phyloP scores from a whole-genome alignment of 1,284 basidiomycete species.

The Fomes fomentarius region DNA sequence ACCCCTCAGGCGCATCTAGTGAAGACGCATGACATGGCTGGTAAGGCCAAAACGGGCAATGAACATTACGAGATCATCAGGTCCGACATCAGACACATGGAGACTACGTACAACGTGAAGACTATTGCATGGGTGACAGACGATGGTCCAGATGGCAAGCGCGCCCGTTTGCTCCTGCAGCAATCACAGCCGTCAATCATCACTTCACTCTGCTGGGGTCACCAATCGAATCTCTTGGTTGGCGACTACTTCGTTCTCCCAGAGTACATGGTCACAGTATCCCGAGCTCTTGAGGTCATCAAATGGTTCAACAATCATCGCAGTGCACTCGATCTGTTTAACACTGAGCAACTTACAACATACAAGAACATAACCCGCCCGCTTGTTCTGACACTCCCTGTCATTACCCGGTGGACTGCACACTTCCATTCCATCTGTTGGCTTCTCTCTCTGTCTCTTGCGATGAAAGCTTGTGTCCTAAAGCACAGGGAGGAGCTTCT shows the following conservation, averaged over 20 bases:
- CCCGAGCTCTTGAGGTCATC: conserved; percentile 21
- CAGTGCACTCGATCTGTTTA: conserved; percentile 8
- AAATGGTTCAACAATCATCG: conserved; percentile 26
- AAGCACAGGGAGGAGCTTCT: conserved; percentile 24
- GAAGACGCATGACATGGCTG: conserved; percentile 22
- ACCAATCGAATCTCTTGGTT: conserved; percentile 39
- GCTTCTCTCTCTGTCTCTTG: conserved; percentile 24
- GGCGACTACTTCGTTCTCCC: conserved; percentile 33
- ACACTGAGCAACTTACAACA: conserved; percentile 7
- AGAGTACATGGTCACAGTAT: conserved; percentile 22
- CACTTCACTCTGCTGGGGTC: conserved; percentile 32
- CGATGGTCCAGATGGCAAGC: conserved; percentile 26
- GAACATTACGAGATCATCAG: conserved; percentile 20
- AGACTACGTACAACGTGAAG: conserved; percentile 2
- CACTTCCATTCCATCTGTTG: conserved; percentile 30
- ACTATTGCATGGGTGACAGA: conserved; percentile 27
- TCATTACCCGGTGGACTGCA: conserved; percentile 37
- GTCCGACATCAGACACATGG: conserved; percentile 16
- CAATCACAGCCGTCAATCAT: conserved; percentile 17
- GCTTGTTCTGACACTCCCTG: conserved; percentile 35
- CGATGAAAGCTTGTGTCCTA: conserved; percentile 20
- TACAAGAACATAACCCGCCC: neutral
- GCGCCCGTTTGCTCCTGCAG: conserved; percentile 16
- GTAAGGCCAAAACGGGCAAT: conserved; percentile 25
- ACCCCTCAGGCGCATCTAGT: neutral